Conservation (phyloP, 73 alveolate genomes). For the Paramecium biaurelia region DNA sequence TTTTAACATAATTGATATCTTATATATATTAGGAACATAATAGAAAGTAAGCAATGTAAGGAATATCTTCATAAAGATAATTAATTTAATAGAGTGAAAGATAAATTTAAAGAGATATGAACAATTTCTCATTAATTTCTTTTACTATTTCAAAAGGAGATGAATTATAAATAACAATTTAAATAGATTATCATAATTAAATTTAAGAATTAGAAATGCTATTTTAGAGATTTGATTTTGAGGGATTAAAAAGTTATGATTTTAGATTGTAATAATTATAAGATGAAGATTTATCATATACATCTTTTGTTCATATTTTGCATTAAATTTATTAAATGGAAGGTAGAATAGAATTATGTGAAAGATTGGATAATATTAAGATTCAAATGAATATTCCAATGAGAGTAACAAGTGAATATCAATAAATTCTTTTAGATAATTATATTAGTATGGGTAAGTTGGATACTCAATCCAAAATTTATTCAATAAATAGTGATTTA, state of each 20-base stretch:
- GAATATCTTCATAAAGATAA: neutral
- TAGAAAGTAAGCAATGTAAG: neutral
- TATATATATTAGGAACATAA: neutral
- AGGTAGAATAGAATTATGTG: neutral
- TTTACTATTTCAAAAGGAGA: neutral
- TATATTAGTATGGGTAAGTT: conserved; percentile 4
- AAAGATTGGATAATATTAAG: neutral
- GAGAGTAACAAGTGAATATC: neutral
- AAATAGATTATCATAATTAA: neutral
- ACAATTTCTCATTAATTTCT: neutral
- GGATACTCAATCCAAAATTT: neutral
- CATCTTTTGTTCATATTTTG: neutral
- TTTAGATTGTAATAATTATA: neutral
- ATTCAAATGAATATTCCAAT: neutral
- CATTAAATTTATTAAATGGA: conserved; percentile 7
- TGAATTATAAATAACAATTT: neutral
- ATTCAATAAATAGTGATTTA: neutral
- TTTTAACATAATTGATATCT: neutral
- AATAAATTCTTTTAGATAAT: neutral
- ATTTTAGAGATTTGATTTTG: neutral
- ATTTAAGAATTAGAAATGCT: neutral
- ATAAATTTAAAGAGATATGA: neutral
- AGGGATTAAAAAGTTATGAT: neutral
- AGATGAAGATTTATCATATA: neutral
- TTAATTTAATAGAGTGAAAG: neutral